Evolutionary conservation across 306 rosid species (phyloP).

Genomic region (Prinsepia uniflora): DNA sequence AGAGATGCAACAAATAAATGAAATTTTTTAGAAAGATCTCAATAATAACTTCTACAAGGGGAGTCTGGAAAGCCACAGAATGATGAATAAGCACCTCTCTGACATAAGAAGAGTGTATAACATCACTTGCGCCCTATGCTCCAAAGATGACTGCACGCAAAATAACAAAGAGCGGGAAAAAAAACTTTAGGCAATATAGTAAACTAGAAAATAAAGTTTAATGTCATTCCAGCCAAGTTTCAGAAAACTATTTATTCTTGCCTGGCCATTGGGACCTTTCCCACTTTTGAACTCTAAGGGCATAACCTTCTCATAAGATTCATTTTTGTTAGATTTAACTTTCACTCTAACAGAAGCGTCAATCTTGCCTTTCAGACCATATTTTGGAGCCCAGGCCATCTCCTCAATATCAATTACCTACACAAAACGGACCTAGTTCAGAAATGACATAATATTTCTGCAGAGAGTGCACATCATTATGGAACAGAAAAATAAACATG

Average conservation of each 20-base stretch:
- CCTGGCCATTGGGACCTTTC: constrained; percentile 68
- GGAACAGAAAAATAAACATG: neutral
- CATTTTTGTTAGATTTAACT: constrained; percentile 39
- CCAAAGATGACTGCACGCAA: constrained; percentile 66
- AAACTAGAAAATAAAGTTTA: neutral
- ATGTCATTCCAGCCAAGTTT: constrained; percentile 19
- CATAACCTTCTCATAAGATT: constrained; percentile 50
- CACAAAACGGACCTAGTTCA: constrained; percentile 22
- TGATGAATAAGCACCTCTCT: constrained; percentile 52
- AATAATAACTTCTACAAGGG: neutral
- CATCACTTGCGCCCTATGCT: constrained; percentile 89
- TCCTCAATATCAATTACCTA: constrained; percentile 95
- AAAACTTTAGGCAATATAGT: constrained; percentile 16
- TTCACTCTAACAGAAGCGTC: constrained; percentile 86
- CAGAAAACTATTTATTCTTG: constrained; percentile 33
- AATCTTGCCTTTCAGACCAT: constrained; percentile 94
- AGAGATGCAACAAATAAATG: constrained; percentile 17
- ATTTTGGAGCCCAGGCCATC: constrained; percentile 96
- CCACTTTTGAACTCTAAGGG: constrained; percentile 95
- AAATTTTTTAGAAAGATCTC: constrained; percentile 3
- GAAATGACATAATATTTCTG: neutral
- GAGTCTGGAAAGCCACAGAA: neutral
- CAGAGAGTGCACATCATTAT: neutral
- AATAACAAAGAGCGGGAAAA: constrained; percentile 23
- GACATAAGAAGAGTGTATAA: constrained; percentile 88